Base-by-base conservation (phyloP, 2,329 filamentous ascomycete species). In the Fusarium sp. region DNA sequence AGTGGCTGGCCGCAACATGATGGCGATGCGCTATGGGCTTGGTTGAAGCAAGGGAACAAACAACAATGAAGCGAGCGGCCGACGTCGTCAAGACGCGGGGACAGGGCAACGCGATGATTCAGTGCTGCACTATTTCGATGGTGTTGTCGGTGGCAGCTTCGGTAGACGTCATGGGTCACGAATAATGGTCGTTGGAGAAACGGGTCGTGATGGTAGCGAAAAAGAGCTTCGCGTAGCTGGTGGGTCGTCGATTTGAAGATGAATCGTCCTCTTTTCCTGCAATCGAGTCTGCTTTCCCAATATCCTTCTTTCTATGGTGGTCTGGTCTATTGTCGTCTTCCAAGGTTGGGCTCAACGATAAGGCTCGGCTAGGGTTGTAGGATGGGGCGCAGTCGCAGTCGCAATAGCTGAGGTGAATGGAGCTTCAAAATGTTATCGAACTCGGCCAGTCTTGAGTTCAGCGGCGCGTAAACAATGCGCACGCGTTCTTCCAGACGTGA, bases 1-100 rank as follows among this genome's bases (percentile, higher is more conserved):
- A 70, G 97, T 98, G 72, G 97, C 96, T 72, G 97, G 95, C 80
- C 95, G 94, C 83, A 98, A 87, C 91, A 97, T 94, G 86, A 85
- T 91, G 86, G 81, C 78, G 76, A 73, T 69, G 75, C 70, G 68
- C 77, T 73, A 80, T 78, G 68, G 61, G 68, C 63, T 54, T 50
- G 34, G 57, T 70, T 52, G 34, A 68, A 54, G 25, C 60, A 30
- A 41, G 67, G 60, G 48, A 65, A 66, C 60, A 64, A 59, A 37
- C 35, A 39, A 61, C 57, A 63, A 63, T 35, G 52, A 56, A 71
- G 63, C 64, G 64, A 71, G 67, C 74, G 64, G 71, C 77, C 68
- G 69, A 71, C 76, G 74, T 72, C 76, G 66, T 67, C 48, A 68
- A 71, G 76, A 78, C 77, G 74, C 76, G 64, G 71, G 52, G 69